These are phyloP conservation scores for Pogostemon cablin DNA, from an alignment of 257 asterid species.

Conservation along the genomic window DNA sequence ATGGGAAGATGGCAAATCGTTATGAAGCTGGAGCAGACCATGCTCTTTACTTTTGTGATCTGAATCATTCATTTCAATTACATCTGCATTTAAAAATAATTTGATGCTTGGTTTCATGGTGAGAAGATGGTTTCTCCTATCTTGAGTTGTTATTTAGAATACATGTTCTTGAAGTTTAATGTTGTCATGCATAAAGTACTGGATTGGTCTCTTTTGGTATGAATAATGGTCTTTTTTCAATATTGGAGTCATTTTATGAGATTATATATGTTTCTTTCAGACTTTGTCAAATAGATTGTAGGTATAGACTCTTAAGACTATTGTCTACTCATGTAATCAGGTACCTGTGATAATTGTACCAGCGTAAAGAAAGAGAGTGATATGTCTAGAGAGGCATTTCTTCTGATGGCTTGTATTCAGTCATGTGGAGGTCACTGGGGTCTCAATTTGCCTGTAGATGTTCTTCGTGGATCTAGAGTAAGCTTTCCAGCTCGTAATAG, in stretches of 20 bases:
- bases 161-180: constrained; percentile 8
- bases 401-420: constrained; percentile 80
- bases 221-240: background rate
- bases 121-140: constrained; percentile 15
- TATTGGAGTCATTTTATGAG: constrained; percentile 20
- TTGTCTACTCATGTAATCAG: constrained; percentile 43
- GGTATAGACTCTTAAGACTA: constrained; percentile 6
- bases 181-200: background rate
- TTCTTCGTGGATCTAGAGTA: constrained; percentile 97
- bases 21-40: background rate
- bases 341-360: constrained; percentile 92
- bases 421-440: constrained; percentile 90
- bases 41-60: constrained; percentile 22
- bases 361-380: constrained; percentile 66
- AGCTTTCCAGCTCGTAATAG: constrained; percentile 40
- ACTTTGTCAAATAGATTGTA: constrained; percentile 21
- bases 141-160: background rate
- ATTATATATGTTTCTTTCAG: background rate
- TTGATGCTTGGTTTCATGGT: background rate
- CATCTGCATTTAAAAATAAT: background rate
- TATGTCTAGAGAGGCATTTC: constrained; percentile 91
- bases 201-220: constrained; percentile 10
- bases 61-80: constrained; percentile 15
- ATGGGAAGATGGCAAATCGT: constrained; percentile 16
- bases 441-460: constrained; percentile 84